Conservation (phyloP, 2,329 filamentous ascomycete genomes). For the Nemania sp. region DNA sequence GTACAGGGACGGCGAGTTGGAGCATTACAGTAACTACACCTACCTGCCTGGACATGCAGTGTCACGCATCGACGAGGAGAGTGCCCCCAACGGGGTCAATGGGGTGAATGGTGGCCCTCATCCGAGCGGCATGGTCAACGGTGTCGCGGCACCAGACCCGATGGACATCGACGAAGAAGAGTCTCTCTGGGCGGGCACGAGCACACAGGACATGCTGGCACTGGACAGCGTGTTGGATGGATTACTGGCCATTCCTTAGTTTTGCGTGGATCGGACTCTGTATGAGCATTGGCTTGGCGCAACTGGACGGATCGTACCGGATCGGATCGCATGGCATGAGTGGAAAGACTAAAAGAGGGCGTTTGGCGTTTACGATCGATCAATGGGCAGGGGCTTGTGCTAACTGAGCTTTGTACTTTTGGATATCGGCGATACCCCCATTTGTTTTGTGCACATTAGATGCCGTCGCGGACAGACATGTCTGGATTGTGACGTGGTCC, state of each 20-base stretch:
- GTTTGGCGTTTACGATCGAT: constrained; percentile 25
- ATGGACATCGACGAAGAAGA: constrained; percentile 63
- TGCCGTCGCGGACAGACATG: no score
- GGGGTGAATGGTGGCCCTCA: constrained; percentile 13
- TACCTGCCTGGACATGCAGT: constrained; percentile 50
- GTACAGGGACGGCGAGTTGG: constrained; percentile 77
- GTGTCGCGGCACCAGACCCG: constrained; percentile 49
- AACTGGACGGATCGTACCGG: constrained; percentile 23
- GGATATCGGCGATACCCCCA: constrained; percentile 28
- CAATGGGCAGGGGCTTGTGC: constrained; percentile 3
- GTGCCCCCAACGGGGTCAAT: constrained; percentile 14
- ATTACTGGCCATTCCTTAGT: constrained; percentile 51
- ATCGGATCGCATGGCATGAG: constrained; percentile 20
- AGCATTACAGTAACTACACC: constrained; percentile 66
- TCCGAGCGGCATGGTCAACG: constrained; percentile 46
- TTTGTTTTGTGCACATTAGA: constrained; percentile 4
- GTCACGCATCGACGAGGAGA: constrained; percentile 36
- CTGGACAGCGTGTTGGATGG: constrained; percentile 63
- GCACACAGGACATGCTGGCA: constrained; percentile 53
- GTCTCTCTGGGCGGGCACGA: constrained; percentile 65
- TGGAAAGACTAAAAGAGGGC: constrained; percentile 26
- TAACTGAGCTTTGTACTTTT: constrained; percentile 12
- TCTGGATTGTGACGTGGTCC: no score
- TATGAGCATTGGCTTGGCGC: constrained; percentile 27
- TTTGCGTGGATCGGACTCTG: constrained; percentile 5